Evolutionary conservation across 2,329 filamentous ascomycete species (phyloP).

Genomic region (Ophiostoma australiae): DNA sequence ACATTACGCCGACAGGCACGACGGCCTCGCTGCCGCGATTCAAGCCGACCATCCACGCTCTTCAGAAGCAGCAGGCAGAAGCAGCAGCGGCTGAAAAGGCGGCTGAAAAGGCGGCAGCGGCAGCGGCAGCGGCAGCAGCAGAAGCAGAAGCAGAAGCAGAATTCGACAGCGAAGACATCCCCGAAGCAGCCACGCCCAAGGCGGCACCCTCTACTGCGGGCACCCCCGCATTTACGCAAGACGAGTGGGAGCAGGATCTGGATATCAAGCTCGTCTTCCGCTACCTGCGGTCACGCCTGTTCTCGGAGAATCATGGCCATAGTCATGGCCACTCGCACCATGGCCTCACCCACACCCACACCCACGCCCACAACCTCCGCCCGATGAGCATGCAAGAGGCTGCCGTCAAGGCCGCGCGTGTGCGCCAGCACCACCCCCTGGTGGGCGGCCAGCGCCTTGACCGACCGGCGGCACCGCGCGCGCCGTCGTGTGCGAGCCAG

Average conservation of each 20-base stretch:
- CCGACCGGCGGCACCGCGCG: constrained; percentile 39
- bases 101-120: not conserved
- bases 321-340: not conserved
- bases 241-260: constrained; percentile 91
- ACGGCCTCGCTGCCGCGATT: constrained; percentile 43
- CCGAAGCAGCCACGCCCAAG: constrained; percentile 13
- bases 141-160: not conserved
- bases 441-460: constrained; percentile 48
- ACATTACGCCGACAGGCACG: constrained; percentile 25
- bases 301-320: constrained; percentile 40
- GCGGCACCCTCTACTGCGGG: constrained; percentile 4
- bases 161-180: constrained; percentile 33
- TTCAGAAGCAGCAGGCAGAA: constrained; percentile 28
- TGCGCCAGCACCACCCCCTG: constrained; percentile 84
- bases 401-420: constrained; percentile 73
- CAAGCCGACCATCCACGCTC: constrained; percentile 44
- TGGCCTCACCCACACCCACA: constrained; percentile 18
- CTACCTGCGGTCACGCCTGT: constrained; percentile 74
- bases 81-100: no score
- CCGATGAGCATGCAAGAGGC: constrained; percentile 54
- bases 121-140: not conserved
- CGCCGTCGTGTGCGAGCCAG: constrained; percentile 77
- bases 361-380: not conserved
- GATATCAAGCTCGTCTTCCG: constrained; percentile 89
- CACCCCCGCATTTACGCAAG: constrained; percentile 50